Evolutionary conservation across 2,329 filamentous ascomycete genomes (phyloP).

Genomic region (Akanthomyces muscarius): DNA sequence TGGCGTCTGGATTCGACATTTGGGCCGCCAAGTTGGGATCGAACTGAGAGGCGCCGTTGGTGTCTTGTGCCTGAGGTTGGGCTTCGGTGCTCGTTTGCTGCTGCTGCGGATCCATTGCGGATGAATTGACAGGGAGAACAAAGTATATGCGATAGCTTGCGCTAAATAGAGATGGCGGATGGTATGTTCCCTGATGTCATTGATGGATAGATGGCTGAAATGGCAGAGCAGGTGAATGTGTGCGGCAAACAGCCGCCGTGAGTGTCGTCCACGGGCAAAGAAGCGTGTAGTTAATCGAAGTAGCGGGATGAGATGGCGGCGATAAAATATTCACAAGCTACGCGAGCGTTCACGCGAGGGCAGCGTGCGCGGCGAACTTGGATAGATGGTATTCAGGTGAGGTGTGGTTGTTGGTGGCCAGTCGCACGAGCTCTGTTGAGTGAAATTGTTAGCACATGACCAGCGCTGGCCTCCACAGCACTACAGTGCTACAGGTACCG

Average conservation of each 20-base stretch:
- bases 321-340: background rate
- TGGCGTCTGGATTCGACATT: conserved; percentile 22
- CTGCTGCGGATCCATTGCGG: background rate
- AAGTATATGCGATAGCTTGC: background rate
- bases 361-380: background rate
- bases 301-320: background rate
- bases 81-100: background rate
- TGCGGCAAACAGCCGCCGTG: conserved; percentile 10
- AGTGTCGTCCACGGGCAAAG: background rate
- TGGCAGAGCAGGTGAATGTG: background rate
- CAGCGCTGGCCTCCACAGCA: background rate
- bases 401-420: background rate
- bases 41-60: conserved; percentile 23
- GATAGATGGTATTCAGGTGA: background rate
- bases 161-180: background rate
- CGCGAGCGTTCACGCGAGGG: background rate
- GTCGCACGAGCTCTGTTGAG: background rate
- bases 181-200: background rate
- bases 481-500: conserved; percentile 1
- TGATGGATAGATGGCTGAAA: background rate
- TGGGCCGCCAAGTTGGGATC: conserved; percentile 22
- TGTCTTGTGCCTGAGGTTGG: conserved; percentile 16
- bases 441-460: conserved; percentile 17
- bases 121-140: background rate
- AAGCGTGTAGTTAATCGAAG: background rate